Evolutionary conservation across 768 basidiomycete genomes (phyloP).

Genomic region (Leucogyrophana mollusca): DNA sequence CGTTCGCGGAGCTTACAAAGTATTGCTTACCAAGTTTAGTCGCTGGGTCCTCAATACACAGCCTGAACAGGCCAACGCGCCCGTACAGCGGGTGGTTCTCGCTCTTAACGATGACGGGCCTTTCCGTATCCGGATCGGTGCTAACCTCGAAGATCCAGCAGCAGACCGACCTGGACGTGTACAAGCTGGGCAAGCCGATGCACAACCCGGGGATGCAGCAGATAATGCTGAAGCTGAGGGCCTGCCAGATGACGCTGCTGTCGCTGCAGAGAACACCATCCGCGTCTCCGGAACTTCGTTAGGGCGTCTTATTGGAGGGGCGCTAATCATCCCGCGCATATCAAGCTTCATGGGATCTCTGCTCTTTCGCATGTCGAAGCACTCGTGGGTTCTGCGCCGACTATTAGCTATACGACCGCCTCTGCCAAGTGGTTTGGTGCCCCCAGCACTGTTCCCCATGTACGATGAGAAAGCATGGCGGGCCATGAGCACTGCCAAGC

Average conservation of each 20-base stretch:
- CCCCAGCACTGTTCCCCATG: slow-evolving; percentile 14
- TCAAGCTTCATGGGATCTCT: slow-evolving; percentile 63
- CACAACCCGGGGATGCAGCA: background rate
- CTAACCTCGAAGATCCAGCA: slow-evolving; percentile 35
- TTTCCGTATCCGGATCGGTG: slow-evolving; percentile 27
- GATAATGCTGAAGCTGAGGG: slow-evolving; percentile 12
- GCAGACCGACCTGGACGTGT: slow-evolving; percentile 9
- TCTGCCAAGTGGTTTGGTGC: slow-evolving; percentile 10
- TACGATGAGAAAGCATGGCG: slow-evolving; percentile 13
- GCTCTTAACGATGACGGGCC: slow-evolving; percentile 26
- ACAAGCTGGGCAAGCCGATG: background rate
- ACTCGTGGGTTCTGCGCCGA: slow-evolving; percentile 24
- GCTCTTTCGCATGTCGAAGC: slow-evolving; percentile 51
- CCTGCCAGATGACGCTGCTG: slow-evolving; percentile 34
- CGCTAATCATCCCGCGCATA: slow-evolving; percentile 65
- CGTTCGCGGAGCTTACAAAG: slow-evolving; percentile 43
- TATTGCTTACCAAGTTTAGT: slow-evolving; percentile 38
- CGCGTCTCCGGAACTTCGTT: slow-evolving; percentile 56
- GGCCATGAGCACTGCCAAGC: slow-evolving; percentile 18
- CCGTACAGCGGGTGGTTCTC: slow-evolving; percentile 18
- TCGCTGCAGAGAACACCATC: slow-evolving; percentile 58
- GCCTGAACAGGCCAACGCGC: slow-evolving; percentile 13
- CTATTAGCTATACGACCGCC: slow-evolving; percentile 22
- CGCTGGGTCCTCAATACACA: slow-evolving; percentile 42
- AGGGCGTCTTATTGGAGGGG: slow-evolving; percentile 68